Conservation (phyloP, 2,329 filamentous ascomycete species). For the Pseudogymnoascus sp. region DNA sequence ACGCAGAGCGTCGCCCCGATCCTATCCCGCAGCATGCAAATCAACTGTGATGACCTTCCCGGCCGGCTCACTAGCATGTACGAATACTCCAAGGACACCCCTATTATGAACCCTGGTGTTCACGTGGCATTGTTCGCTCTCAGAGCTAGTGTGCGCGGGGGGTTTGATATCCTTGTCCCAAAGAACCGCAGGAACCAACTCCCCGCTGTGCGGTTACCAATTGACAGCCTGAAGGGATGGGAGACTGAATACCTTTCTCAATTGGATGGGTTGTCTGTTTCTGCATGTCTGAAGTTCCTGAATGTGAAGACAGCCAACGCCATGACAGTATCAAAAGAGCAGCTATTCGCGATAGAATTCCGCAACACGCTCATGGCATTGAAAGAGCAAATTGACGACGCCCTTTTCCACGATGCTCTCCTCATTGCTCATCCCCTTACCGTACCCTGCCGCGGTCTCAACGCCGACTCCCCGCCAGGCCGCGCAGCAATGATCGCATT, state of each 20-base stretch:
- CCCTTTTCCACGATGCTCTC: constrained; percentile 40
- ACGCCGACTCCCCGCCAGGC: constrained; percentile 24
- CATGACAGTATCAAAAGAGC: constrained; percentile 30
- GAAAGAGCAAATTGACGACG: constrained; percentile 37
- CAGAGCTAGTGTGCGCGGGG: constrained; percentile 35
- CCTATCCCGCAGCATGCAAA: constrained; percentile 67
- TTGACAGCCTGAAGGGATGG: constrained; percentile 45
- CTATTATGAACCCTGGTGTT: constrained; percentile 44
- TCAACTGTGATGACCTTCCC: constrained; percentile 56
- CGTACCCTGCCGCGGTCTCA: constrained; percentile 33
- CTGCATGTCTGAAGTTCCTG: constrained; percentile 34
- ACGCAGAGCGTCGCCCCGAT: constrained; percentile 59
- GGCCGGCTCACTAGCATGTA: constrained; percentile 58
- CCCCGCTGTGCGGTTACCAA: constrained; percentile 49
- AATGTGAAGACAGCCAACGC: constrained; percentile 32
- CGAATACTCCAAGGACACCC: constrained; percentile 43
- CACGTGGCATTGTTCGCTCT: constrained; percentile 54
- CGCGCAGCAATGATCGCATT: constrained; percentile 45
- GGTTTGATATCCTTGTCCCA: constrained; percentile 27
- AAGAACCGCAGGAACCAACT: constrained; percentile 47
- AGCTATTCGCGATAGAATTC: constrained; percentile 40
- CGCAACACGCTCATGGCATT: constrained; percentile 36
- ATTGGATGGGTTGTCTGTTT: constrained; percentile 40
- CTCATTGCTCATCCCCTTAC: constrained; percentile 38
- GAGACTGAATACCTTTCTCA: constrained; percentile 49